Percentiles rank a stretch among this genome's conserved stretches.
These are phyloP conservation scores for Oryza coarctata DNA, from an alignment of 176 grass and related monocot species.

Conservation along the genomic window DNA sequence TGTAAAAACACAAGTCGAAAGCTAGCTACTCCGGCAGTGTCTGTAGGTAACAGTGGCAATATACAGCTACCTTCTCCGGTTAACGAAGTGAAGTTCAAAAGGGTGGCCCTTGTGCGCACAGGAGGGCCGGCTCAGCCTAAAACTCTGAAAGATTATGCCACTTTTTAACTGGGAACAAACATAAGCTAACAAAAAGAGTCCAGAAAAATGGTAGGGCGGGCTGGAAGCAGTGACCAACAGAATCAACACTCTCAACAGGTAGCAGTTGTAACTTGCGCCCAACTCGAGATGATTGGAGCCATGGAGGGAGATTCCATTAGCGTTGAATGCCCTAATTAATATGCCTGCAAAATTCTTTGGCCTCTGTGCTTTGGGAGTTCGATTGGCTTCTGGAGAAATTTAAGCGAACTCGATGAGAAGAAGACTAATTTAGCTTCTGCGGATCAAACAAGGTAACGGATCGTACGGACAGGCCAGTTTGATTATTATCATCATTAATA, in stretches of 20 bases:
- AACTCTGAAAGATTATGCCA: constrained; percentile 2
- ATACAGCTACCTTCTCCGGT: neutral
- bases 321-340: too few species aligned
- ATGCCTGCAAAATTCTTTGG: too few species aligned
- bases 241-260: constrained; percentile 10
- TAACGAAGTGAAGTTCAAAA: neutral
- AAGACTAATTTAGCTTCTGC: too few species aligned
- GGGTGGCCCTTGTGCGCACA: neutral
- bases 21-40: neutral
- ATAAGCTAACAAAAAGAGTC: constrained; percentile 8
- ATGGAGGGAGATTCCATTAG: neutral
- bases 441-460: too few species aligned
- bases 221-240: neutral
- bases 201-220: neutral
- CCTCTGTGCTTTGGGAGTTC: too few species aligned
- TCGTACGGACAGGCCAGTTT: too few species aligned
- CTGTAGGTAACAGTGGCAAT: neutral
- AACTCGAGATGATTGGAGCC: neutral
- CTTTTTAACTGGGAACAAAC: constrained; percentile 23
- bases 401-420: too few species aligned
- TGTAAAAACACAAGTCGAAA: neutral
- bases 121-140: neutral
- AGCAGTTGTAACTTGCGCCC: neutral
- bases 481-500: too few species aligned
- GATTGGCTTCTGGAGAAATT: too few species aligned